Base-by-base conservation (phyloP, 371 early-diverging fungal genomes). In the Rhizopus microsporus region DNA sequence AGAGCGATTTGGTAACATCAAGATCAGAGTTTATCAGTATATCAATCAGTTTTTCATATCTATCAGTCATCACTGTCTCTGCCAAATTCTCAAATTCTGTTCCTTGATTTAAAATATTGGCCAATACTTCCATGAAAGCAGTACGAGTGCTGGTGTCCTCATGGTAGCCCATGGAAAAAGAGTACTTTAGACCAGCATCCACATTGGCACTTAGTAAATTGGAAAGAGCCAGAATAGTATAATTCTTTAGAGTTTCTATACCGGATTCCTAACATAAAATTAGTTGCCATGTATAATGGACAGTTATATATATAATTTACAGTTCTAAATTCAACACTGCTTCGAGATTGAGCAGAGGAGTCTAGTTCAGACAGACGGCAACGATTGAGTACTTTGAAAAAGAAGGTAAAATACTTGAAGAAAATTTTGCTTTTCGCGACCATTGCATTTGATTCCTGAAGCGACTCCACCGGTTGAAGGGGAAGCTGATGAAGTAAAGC, bases 161-260 rank as follows among this genome's bases (percentile, higher is more conserved):
- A 59, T 94, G 90, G 56, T 95, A 95, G 5, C 90, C 89, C 83
- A 92, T 89, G 0, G 91, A 82, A 40, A 95, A 74, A 42, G 94
- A 91, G 68, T 86, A 90, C 62, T 88, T 87, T 46, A 96, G 72
- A 4, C 93, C 95, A 40, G 91, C 85, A 66, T 93, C 94, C 44
- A 95, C 84, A 71, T 96, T 96, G 13, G 92, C 90, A 17, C 89
- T 84, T 6, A 96, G 71, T 61, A 96, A 78, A 63, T 93, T 90
- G 17, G 93, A 90, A 47, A 96, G 68, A 0, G 91, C 91, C 49
- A 88, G 75, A 64, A 95, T 91, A 2, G 93, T 86, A 53, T 86
- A 84, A 10, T 91, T 89, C 62, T 90, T 89, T 17, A 91, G 63
- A 5, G 81, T 82, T 3, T 78, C 78, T 8, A 88, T 66, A 60